A percentile compares a stretch with the other conserved stretches of the same genome.
Conservation (phyloP, 345 rosid genomes). For the Aquilaria malaccensis region DNA sequence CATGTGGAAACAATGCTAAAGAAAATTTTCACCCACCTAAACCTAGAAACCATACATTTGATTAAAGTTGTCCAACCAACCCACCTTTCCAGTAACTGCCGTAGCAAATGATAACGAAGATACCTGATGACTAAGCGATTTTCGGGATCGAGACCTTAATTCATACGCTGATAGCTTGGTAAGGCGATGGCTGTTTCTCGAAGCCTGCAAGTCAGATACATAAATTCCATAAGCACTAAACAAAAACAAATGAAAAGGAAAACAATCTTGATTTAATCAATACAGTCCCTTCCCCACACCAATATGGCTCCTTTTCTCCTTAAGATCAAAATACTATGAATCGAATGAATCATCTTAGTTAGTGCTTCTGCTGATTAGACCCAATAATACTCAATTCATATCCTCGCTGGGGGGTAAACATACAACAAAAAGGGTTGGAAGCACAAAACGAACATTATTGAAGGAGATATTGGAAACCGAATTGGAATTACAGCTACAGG, state of each 20-base stretch:
- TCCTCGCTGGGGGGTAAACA: too few species aligned
- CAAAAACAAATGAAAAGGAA: too few species aligned
- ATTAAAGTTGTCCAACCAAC: slow-evolving; percentile 1
- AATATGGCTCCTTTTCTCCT: too few species aligned
- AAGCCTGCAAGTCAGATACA: slow-evolving; percentile 24
- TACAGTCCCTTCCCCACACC: too few species aligned
- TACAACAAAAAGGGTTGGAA: too few species aligned
- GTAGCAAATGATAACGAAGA: slow-evolving; percentile 16
- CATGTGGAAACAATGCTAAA: background rate
- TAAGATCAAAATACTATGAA: too few species aligned
- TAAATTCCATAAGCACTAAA: too few species aligned
- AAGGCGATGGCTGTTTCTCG: slow-evolving; percentile 14
- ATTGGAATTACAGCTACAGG: slow-evolving; percentile 13
- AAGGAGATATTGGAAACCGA: background rate
- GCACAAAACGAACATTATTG: too few species aligned
- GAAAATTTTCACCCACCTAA: background rate
- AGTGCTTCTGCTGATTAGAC: too few species aligned
- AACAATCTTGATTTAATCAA: too few species aligned
- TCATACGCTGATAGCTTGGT: slow-evolving; percentile 10
- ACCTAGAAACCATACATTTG: background rate
- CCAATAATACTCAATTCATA: too few species aligned
- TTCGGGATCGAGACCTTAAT: slow-evolving; percentile 13
- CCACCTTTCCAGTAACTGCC: slow-evolving; percentile 25
- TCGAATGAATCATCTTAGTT: too few species aligned
- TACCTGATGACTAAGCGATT: slow-evolving; percentile 13